Percentiles rank a stretch among this genome's conserved stretches.
These are phyloP conservation scores for Taxillus chinensis DNA, from an alignment of 164 flowering plant species.

Conservation along the genomic window DNA sequence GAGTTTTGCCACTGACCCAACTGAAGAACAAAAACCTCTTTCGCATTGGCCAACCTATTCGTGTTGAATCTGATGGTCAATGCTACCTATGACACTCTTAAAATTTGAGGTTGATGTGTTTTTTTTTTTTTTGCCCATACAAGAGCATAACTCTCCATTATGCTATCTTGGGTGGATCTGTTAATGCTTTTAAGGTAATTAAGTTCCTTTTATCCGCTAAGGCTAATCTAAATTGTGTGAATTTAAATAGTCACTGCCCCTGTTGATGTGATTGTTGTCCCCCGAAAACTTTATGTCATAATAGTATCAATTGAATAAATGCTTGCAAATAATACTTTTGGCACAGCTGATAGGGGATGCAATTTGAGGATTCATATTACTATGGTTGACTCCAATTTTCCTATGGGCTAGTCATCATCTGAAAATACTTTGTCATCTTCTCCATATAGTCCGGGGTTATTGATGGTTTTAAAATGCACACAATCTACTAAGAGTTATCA, in stretches of 20 bases:
- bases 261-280: conserved; percentile 37
- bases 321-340: conserved; percentile 9
- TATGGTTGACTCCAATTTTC: conserved; percentile 22
- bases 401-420: conserved; percentile 21
- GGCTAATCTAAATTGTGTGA: conserved; percentile 25
- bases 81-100: conserved; percentile 30
- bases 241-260: conserved; percentile 28
- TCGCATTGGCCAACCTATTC: no score
- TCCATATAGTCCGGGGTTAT: no score
- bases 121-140: conserved; percentile 22
- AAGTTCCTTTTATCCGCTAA: conserved; percentile 34
- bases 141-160: conserved; percentile 49
- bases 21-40: no score
- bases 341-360: conserved; percentile 7
- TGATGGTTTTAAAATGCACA: no score
- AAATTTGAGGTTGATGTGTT: conserved; percentile 25
- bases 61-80: conserved; percentile 56
- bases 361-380: conserved; percentile 13
- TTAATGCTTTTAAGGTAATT: conserved; percentile 23
- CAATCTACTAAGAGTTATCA: no score
- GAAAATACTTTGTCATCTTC: conserved; percentile 21
- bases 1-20: no score
- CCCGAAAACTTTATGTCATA: conserved; percentile 21
- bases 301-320: conserved; percentile 26
- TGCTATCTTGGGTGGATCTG: conserved; percentile 46